phyloP scores from a whole-genome alignment of 257 asterid genomes.

The Solanum clarkiae region DNA sequence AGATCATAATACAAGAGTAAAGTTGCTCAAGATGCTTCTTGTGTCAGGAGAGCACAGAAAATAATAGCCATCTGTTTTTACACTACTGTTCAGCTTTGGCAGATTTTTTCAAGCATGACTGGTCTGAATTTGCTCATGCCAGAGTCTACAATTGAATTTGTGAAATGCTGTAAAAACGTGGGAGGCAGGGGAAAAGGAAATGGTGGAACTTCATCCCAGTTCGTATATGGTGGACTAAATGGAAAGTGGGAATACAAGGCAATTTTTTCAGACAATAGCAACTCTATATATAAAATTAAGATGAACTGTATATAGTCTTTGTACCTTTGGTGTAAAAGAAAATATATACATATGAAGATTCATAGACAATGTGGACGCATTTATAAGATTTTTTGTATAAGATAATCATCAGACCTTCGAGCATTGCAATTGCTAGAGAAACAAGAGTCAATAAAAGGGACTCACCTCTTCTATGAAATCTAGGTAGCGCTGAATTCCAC shows the following conservation, averaged over 20 bases:
- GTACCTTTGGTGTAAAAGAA: background rate
- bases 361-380: background rate
- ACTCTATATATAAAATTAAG: background rate
- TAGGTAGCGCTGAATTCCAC: slow-evolving; percentile 76
- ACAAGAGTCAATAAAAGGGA: background rate
- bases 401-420: background rate
- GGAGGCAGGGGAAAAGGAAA: background rate
- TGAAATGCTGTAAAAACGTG: background rate
- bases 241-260: background rate
- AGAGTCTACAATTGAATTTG: background rate
- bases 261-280: background rate
- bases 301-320: background rate
- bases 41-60: background rate
- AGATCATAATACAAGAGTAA: background rate
- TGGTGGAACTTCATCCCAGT: background rate
- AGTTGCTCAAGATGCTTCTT: background rate
- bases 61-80: background rate
- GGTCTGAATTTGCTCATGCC: background rate
- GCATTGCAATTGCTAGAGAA: background rate
- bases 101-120: background rate
- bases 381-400: background rate
- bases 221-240: background rate
- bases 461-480: slow-evolving; percentile 86
- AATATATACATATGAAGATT: background rate
- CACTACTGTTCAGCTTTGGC: background rate